These are phyloP conservation scores for Diutina sp. DNA, from an alignment of 1,139 yeast genomes.

Conservation along the genomic window DNA sequence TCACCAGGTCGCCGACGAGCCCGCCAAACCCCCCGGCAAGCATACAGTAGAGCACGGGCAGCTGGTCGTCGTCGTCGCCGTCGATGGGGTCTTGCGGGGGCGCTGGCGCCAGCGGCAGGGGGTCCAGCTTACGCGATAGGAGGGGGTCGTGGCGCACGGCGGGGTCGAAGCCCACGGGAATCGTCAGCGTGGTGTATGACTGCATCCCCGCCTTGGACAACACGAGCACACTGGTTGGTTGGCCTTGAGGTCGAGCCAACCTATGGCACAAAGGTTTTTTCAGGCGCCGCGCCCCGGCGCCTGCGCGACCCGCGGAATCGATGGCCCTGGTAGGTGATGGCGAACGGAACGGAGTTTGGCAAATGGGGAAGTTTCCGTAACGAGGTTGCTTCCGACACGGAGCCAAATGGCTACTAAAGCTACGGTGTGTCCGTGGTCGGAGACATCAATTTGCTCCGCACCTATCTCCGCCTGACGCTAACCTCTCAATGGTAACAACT, in stretches of 20 bases:
- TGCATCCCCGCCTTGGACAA: constrained; percentile 14
- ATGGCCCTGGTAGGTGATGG: too few relatives aligned
- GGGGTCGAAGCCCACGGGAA: constrained; percentile 16
- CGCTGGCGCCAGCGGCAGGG: not conserved
- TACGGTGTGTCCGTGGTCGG: not conserved
- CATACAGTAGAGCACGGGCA: constrained; percentile 52
- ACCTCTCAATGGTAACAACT: too few relatives aligned
- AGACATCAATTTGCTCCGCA: not conserved
- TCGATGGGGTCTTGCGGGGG: constrained; percentile 1
- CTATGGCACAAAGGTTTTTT: not conserved
- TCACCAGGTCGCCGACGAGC: constrained; percentile 77
- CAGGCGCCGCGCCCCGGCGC: not conserved
- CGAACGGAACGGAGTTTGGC: too few relatives aligned
- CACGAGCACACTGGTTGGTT: not conserved
- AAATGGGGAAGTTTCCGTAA: too few relatives aligned
- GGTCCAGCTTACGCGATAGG: not conserved
- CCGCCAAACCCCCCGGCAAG: constrained; percentile 95
- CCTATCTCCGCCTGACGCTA: not conserved
- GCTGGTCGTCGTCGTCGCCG: constrained; percentile 7
- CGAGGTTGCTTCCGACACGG: too few relatives aligned
- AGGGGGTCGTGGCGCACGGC: not conserved
- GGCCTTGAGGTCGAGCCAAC: too few relatives aligned
- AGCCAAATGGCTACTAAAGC: too few relatives aligned
- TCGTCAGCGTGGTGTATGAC: constrained; percentile 27
- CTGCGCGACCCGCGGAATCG: too few relatives aligned